Conservation (phyloP, 192 early-diverging fungal genomes). For the Coemansia brasiliensis region DNA sequence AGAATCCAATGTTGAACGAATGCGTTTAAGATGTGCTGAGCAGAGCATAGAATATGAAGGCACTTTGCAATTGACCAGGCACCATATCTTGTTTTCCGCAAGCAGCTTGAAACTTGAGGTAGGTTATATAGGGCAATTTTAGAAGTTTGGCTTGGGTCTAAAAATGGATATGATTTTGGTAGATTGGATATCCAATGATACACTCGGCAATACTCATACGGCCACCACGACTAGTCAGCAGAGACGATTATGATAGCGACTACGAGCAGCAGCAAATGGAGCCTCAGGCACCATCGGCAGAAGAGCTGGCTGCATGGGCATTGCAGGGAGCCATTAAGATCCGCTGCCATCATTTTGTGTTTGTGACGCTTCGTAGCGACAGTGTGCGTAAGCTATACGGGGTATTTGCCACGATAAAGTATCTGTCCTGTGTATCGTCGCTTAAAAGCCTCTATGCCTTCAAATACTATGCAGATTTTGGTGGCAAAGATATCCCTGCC, state of each 20-base stretch:
- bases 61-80: constrained; percentile 71
- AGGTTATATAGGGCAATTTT: constrained; percentile 42
- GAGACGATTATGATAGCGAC: neutral
- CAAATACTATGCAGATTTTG: constrained; percentile 54
- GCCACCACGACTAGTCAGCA: constrained; percentile 20
- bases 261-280: neutral
- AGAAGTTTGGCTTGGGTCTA: neutral
- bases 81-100: constrained; percentile 73
- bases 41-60: constrained; percentile 22
- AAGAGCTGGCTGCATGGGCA: constrained; percentile 27
- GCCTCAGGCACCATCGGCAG: neutral
- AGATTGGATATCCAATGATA: constrained; percentile 83
- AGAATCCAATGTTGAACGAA: constrained; percentile 28
- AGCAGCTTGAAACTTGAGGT: constrained; percentile 61
- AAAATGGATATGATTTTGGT: neutral
- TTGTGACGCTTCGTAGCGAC: constrained; percentile 67
- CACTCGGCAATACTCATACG: constrained; percentile 64
- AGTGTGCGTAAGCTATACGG: constrained; percentile 70
- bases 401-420: constrained; percentile 77
- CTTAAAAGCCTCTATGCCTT: constrained; percentile 82
- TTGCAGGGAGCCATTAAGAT: constrained; percentile 56
- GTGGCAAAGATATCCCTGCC: constrained; percentile 61
- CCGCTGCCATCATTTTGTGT: constrained; percentile 80
- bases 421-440: constrained; percentile 73
- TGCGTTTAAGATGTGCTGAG: constrained; percentile 40